phyloP scores from a whole-genome alignment of 257 asterid species.

The Galeopsis tetrahit region DNA sequence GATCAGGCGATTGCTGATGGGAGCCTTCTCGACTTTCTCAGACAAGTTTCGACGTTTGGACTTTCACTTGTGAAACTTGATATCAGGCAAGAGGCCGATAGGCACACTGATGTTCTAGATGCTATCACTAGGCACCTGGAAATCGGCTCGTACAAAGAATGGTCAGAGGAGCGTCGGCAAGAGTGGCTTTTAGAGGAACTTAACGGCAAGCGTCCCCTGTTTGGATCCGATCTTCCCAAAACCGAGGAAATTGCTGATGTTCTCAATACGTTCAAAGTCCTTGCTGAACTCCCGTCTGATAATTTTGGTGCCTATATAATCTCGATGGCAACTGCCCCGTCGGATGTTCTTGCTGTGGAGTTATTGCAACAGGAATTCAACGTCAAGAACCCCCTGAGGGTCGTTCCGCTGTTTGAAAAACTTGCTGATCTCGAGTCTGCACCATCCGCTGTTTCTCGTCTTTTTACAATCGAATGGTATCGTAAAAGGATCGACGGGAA shows the following conservation, averaged over 20 bases:
- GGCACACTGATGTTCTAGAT: slow-evolving; percentile 90
- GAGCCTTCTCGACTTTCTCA: slow-evolving; percentile 79
- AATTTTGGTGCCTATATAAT: slow-evolving; percentile 81
- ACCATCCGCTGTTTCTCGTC: slow-evolving; percentile 79
- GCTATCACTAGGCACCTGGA: slow-evolving; percentile 72
- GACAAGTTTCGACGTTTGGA: slow-evolving; percentile 89
- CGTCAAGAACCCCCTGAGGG: slow-evolving; percentile 67
- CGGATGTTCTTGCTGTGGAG: slow-evolving; percentile 93
- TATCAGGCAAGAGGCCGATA: slow-evolving; percentile 86
- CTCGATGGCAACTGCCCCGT: slow-evolving; percentile 89
- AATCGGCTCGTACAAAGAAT: slow-evolving; percentile 78
- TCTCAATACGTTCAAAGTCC: slow-evolving; percentile 64
- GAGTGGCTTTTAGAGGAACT: slow-evolving; percentile 88
- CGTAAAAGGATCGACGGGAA: slow-evolving; percentile 65
- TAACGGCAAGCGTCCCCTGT: slow-evolving; percentile 74
- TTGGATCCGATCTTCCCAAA: slow-evolving; percentile 76
- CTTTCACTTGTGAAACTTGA: slow-evolving; percentile 86
- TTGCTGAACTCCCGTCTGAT: slow-evolving; percentile 75
- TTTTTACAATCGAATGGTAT: slow-evolving; percentile 85
- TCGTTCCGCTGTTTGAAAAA: slow-evolving; percentile 81
- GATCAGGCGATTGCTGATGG: slow-evolving; percentile 86
- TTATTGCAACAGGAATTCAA: slow-evolving; percentile 75
- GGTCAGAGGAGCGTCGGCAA: slow-evolving; percentile 84
- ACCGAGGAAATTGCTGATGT: slow-evolving; percentile 84
- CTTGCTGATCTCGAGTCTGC: slow-evolving; percentile 83